Evolutionary conservation across 768 basidiomycete species (phyloP), one percentile per base, ranked within the genome.

Genomic region (Hygrophoropsis aurantiaca): DNA sequence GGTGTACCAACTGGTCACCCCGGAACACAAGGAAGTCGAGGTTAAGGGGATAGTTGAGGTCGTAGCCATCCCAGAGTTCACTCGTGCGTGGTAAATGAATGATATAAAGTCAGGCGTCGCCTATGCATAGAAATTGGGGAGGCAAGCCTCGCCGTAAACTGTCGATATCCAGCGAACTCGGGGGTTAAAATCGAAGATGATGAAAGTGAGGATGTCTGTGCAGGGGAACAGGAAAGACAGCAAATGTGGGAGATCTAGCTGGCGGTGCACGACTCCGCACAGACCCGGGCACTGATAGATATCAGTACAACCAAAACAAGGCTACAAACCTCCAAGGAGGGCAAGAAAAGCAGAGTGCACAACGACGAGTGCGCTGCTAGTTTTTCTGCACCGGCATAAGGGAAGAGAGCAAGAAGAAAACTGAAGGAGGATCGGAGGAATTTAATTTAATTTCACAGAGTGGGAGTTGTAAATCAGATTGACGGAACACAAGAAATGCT

Each of bases 1-100:
- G 47, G 36, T 34, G 49, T 62, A 62, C 55, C 49, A 50, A 48
- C 53, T 46, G 42, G 44, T 38, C 45, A 38, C 56, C 62, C 46
- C 18, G 49, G 45, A 36, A 39, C 38, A 15, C 46, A 40, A 33
- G 15, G 26, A 36, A 36, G 41, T 15, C 23, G 27, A 11, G 19
- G 47, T 33, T 36, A 26, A 51, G 6, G 36, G 49, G 45, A 26
- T 35, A 47, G 34, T 48, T 46, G 38, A 27, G 25, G 52, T 66
- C 52, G 65, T 57, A 5, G 33, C n/a, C 27, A 30, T 30, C 27
- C 27, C 27, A 7, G 27, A 13, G 27, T 13, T 6, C 6, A n/a
- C n/a, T n/a, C 13, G 6, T 30, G 27, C 19, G 21, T 19, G 51
- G 36, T 25, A 55, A 57, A 32, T 27, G 50, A 49, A 43, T 33